Conservation (phyloP, 306 rosid species). For the Prunus armeniaca region DNA sequence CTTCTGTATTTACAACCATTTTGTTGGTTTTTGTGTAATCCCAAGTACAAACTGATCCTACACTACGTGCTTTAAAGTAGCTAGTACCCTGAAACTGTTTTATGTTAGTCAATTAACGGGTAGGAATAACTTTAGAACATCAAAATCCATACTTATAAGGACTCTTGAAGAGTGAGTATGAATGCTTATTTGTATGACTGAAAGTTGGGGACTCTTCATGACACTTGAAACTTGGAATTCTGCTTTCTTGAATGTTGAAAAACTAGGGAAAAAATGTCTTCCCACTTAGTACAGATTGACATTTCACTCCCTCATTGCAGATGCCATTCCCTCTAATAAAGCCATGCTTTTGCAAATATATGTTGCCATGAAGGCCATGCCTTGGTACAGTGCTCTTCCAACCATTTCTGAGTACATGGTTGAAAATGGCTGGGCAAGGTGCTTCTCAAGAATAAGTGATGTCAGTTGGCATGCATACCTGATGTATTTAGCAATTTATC, state of each 20-base stretch:
- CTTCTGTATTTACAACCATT: background rate
- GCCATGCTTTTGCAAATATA: constrained; percentile 82
- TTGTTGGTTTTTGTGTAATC: background rate
- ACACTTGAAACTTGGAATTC: background rate
- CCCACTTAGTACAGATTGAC: background rate
- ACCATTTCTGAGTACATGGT: constrained; percentile 67
- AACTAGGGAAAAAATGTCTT: background rate
- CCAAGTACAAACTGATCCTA: background rate
- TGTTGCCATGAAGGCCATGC: constrained; percentile 91
- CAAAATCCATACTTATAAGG: background rate
- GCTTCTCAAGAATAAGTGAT: constrained; percentile 62
- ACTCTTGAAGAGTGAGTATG: background rate
- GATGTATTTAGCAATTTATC: constrained; percentile 50
- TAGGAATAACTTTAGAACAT: background rate
- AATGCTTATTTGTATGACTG: background rate
- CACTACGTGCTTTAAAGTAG: background rate
- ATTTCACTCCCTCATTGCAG: constrained; percentile 42
- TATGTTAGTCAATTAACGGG: background rate
- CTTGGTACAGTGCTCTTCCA: constrained; percentile 78
- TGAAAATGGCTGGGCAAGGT: constrained; percentile 77
- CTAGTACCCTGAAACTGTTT: background rate
- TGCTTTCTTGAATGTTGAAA: background rate
- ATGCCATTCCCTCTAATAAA: constrained; percentile 69
- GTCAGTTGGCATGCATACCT: constrained; percentile 58
- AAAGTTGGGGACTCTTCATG: background rate